Conservation (phyloP, 345 rosid genomes). For the Linum usitatissimum region DNA sequence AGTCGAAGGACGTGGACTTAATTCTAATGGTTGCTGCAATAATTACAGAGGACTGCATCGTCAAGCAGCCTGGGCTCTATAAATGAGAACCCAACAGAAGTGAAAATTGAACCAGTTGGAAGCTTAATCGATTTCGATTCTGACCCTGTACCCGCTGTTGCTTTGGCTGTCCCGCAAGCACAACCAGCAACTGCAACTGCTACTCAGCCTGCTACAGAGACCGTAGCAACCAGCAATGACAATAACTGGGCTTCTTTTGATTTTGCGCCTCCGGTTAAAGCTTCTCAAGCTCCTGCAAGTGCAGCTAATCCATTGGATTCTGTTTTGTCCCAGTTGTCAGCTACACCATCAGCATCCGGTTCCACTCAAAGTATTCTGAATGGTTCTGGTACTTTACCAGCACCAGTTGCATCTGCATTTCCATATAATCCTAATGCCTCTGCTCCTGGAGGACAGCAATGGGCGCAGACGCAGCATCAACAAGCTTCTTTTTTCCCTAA, state of each 20-base stretch:
- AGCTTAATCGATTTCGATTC: constrained; percentile 95
- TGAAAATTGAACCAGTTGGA: constrained; percentile 40
- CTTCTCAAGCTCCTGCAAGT: constrained; percentile 42
- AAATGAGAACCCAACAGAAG: constrained; percentile 54
- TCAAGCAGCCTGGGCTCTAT: constrained; percentile 55
- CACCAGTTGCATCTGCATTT: constrained; percentile 17
- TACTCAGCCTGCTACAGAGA: constrained; percentile 32
- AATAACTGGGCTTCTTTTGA: constrained; percentile 81
- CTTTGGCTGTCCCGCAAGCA: constrained; percentile 30
- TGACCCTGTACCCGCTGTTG: constrained; percentile 53
- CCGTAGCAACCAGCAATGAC: constrained; percentile 31
- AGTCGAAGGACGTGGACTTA: background rate
- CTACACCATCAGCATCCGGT: constrained; percentile 41
- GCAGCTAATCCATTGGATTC: constrained; percentile 56
- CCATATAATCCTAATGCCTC: constrained; percentile 21
- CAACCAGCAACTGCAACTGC: constrained; percentile 23
- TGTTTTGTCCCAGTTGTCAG: constrained; percentile 61
- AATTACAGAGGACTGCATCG: constrained; percentile 58
- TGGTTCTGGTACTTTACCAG: constrained; percentile 20
- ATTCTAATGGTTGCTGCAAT: background rate
- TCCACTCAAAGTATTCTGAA: constrained; percentile 28
- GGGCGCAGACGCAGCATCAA: constrained; percentile 37
- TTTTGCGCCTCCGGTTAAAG: constrained; percentile 31
- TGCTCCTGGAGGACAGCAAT: constrained; percentile 24
- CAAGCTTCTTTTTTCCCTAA: constrained; percentile 38